phyloP scores from a whole-genome alignment of 2,329 filamentous ascomycete genomes.

The Colletotrichum sp. region DNA sequence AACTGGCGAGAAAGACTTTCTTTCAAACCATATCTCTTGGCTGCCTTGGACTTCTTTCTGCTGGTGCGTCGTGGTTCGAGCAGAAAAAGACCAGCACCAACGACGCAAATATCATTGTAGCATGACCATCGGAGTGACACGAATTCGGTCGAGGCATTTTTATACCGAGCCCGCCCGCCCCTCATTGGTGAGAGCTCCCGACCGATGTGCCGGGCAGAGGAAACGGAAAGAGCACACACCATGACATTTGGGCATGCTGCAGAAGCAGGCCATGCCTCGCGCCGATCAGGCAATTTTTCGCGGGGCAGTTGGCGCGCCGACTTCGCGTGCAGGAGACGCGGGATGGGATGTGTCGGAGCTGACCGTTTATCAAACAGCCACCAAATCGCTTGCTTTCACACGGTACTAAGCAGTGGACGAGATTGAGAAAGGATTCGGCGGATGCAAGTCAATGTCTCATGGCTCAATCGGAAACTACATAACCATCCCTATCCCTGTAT shows the following conservation, averaged over 20 bases:
- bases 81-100: not conserved
- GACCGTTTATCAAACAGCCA: not conserved
- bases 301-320: not conserved
- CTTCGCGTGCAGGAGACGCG: not conserved
- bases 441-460: not conserved
- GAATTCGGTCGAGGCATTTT: not conserved
- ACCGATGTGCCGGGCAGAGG: not conserved
- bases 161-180: not conserved
- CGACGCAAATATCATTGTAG: not conserved
- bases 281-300: not conserved
- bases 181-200: not conserved
- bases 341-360: not conserved
- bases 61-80: not conserved
- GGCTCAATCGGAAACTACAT: not conserved
- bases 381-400: not conserved
- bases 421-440: not conserved
- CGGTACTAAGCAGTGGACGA: not conserved
- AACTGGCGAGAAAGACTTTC: not conserved
- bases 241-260: not conserved
- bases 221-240: not conserved
- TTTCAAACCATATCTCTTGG: too few species aligned
- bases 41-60: not conserved
- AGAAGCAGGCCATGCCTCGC: not conserved
- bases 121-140: too few species aligned
- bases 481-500: not conserved